Evolutionary conservation across 768 basidiomycete species (phyloP), one percentile per base, ranked within the genome.

Genomic region (Tulasnella calospora): DNA sequence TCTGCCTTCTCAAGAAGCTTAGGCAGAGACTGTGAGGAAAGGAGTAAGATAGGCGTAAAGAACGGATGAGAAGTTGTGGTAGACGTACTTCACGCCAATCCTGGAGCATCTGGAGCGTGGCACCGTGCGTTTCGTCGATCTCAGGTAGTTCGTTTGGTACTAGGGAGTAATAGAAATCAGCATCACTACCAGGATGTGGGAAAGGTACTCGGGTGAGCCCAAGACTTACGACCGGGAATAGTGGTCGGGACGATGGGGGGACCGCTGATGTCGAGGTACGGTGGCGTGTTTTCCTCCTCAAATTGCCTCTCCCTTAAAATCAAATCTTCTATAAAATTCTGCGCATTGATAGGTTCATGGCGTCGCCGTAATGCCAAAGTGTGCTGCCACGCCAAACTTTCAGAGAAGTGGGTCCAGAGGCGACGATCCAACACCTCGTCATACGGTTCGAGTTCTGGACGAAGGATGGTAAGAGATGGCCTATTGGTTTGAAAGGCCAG

Each of bases 381-480:
- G 21, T 80, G 81, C 33, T 82, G 80, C 81, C 80, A 82, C 41
- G 78, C 77, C 21, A 83, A 80, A 27, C 80, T 55, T 78, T 84
- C 83, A 21, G 74, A 70, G 51, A 82, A 79, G 35, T 83, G 71
- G 10, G 79, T 81, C 79, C 81, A 83, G 67, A 85, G 82, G 10
- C 81, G 81, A 35, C 82, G 71, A 73, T 85, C 85, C 41, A 85
- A 82, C 1, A 80, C 79, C 81, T 85, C 84, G 79, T 85, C 84
- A 81, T 84, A 85, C 40, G 83, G 83, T 80, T 85, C 84, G 44
- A 84, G 84, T 23, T 82, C 84, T 85, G 55, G 8, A 47, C 35
- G 47, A 27, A 23, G 36, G 51, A 12, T 19, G 9, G 44, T 61
- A 9, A 74, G 30, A 71, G 9, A n/a, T 17, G 35, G 41, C 17